Evolutionary conservation across 176 grass and related monocot genomes (phyloP), one percentile per base, ranked within the genome.

Genomic region (Melocanna baccifera): DNA sequence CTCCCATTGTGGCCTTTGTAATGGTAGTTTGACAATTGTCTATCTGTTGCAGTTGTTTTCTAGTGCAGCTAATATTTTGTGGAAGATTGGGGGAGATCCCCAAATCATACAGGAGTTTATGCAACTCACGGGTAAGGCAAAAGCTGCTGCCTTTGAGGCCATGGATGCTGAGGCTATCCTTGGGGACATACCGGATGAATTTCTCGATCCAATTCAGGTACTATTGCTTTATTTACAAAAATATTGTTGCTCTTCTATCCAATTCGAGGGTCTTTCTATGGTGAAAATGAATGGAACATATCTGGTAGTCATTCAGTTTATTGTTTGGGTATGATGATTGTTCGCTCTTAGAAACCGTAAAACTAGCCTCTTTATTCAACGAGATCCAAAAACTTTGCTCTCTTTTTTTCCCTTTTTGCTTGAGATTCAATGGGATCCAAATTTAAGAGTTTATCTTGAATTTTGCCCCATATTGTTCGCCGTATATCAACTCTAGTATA

Each of bases 161-260:
- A 78, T 96, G 96, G 96, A 99, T 91, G 87, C 96, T 62, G 96
- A 99, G 81, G 93, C 89, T 51, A 77, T 87, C 66, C 96, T 94
- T 78, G 96, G 93, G 8, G 96, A 99, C 34, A 99, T 96, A 84
- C 96, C 96, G 61, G 96, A 99, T 64, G 96, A 99, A 91, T 99
- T 99, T 86, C 88, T 98, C 13, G 96, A 99, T 79, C 93, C 93
- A 77, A 96, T 99, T 86, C 93, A 97, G 95, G 95, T 97, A 88
- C n/a, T 50, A 20, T 48, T 56, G 8, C 9, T 14, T 61, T 80
- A 57, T 73, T 73, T n/a, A 1, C 9, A 46, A 22, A 87, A 57
- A 43, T 67, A 45, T 9, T 47, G 29, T 39, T 36, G 6, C 51
- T 69, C 2, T 71, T 79, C 19, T 53, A 9, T 79, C 23, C 41